These are phyloP conservation scores for Exserohilum rostratum DNA, from an alignment of 2,329 filamentous ascomycete species.

Conservation along the genomic window DNA sequence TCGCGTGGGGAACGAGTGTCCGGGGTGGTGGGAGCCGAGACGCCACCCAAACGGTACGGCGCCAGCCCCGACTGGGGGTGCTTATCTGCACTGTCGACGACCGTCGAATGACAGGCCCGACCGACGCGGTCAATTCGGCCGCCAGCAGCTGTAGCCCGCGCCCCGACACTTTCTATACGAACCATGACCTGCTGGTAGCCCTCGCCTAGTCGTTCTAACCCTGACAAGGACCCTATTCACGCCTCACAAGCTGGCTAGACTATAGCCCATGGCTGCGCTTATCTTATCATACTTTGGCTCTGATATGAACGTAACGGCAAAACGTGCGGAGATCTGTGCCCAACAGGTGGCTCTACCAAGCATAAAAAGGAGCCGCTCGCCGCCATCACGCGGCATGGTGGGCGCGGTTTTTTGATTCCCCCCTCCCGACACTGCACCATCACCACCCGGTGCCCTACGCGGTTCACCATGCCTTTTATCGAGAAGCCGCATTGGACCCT, in stretches of 20 bases:
- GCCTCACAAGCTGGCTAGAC: not conserved
- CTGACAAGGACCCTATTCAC: not conserved
- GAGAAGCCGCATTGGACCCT: constrained; percentile 47
- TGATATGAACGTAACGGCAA: constrained; percentile 5
- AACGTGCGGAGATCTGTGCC: constrained; percentile 7
- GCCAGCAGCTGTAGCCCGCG: not conserved
- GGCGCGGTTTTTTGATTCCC: not conserved
- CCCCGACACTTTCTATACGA: constrained; percentile 4
- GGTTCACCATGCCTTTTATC: constrained; percentile 39
- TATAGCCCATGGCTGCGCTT: not conserved
- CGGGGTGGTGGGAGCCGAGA: constrained; percentile 6
- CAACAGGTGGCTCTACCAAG: not conserved
- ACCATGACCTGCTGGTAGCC: not conserved
- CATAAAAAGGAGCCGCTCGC: constrained; percentile 11
- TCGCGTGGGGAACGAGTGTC: constrained; percentile 7
- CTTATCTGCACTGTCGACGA: constrained; percentile 12
- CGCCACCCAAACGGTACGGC: constrained; percentile 6
- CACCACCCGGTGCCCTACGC: not conserved
- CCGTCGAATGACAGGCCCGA: constrained; percentile 8
- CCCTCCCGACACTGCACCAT: not conserved
- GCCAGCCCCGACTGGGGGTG: constrained; percentile 2
- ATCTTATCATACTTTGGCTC: constrained; percentile 4
- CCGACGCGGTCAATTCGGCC: not conserved
- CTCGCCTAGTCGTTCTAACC: not conserved
- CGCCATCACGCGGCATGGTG: not conserved